phyloP scores from a whole-genome alignment of 495 filamentous ascomycete species.

The Lophium mytilinum region DNA sequence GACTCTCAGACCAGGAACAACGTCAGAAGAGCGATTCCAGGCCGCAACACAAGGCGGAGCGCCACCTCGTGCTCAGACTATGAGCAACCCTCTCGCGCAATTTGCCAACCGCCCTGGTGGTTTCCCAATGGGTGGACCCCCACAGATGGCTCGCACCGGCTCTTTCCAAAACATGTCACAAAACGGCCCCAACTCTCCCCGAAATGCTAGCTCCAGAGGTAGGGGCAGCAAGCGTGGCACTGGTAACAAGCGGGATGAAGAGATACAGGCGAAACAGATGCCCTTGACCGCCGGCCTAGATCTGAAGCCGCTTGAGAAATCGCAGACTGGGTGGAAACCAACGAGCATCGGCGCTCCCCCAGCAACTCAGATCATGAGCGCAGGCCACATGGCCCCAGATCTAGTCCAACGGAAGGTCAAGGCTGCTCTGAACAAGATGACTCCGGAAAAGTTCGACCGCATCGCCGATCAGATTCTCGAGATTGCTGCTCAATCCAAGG shows the following conservation, averaged over 20 bases:
- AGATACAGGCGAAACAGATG: slow-evolving; percentile 69
- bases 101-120: slow-evolving; percentile 43
- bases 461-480: slow-evolving; percentile 87
- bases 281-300: slow-evolving; percentile 76
- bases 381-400: slow-evolving; percentile 70
- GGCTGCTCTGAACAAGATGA: slow-evolving; percentile 98
- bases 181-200: slow-evolving; percentile 46
- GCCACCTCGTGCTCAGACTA: slow-evolving; percentile 34
- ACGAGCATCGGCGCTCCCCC: slow-evolving; percentile 47
- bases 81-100: slow-evolving; percentile 50
- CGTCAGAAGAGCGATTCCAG: slow-evolving; percentile 56
- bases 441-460: slow-evolving; percentile 95
- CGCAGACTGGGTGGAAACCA: slow-evolving; percentile 83
- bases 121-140: slow-evolving; percentile 50
- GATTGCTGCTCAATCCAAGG: slow-evolving; percentile 90
- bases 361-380: slow-evolving; percentile 46
- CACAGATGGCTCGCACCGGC: slow-evolving; percentile 44
- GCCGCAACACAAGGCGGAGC: slow-evolving; percentile 36
- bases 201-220: slow-evolving; percentile 55
- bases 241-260: slow-evolving; percentile 47
- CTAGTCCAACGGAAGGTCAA: slow-evolving; percentile 99
- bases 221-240: slow-evolving; percentile 38
- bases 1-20: slow-evolving; percentile 60
- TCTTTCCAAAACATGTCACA: slow-evolving; percentile 45
- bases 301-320: slow-evolving; percentile 65